phyloP scores from a whole-genome alignment of 306 rosid species.

The Canavalia gladiata region DNA sequence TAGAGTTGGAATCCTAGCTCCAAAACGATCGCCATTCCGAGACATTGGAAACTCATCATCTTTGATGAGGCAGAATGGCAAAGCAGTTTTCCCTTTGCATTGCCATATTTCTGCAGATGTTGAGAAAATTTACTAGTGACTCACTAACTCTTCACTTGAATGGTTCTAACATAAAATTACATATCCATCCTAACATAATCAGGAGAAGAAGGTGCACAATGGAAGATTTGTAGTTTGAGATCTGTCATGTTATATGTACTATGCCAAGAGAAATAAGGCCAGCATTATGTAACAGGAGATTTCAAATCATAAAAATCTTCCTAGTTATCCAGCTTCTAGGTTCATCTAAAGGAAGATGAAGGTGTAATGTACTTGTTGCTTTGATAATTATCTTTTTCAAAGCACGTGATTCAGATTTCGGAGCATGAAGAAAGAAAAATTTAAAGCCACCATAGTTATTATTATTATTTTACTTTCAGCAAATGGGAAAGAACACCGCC shows the following conservation, averaged over 20 bases:
- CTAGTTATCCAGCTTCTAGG: not conserved
- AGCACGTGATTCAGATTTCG: no score
- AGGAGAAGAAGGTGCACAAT: conserved; percentile 18
- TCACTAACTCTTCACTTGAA: conserved; percentile 7
- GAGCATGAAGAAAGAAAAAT: no score
- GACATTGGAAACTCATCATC: conserved; percentile 72
- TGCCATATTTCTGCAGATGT: conserved; percentile 53
- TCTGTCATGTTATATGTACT: conserved; percentile 38
- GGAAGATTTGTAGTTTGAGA: conserved; percentile 9
- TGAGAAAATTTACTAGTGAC: conserved; percentile 37
- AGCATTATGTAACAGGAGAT: conserved; percentile 1
- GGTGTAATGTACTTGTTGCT: no score
- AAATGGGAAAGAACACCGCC: no score
- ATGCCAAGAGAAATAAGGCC: conserved; percentile 21
- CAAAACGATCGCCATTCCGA: conserved; percentile 61
- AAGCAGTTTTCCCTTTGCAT: conserved; percentile 60
- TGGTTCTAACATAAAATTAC: conserved; percentile 40
- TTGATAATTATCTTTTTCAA: no score
- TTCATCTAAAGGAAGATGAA: no score
- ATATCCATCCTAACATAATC: conserved; percentile 17
- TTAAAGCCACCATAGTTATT: no score
- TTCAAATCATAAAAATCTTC: conserved; percentile 1
- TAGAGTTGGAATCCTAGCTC: conserved; percentile 39
- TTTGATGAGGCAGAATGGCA: conserved; percentile 59
- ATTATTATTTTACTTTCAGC: no score